Base-by-base conservation (phyloP, 805 yeast genomes). In the Barnettozyma sucrosica region DNA sequence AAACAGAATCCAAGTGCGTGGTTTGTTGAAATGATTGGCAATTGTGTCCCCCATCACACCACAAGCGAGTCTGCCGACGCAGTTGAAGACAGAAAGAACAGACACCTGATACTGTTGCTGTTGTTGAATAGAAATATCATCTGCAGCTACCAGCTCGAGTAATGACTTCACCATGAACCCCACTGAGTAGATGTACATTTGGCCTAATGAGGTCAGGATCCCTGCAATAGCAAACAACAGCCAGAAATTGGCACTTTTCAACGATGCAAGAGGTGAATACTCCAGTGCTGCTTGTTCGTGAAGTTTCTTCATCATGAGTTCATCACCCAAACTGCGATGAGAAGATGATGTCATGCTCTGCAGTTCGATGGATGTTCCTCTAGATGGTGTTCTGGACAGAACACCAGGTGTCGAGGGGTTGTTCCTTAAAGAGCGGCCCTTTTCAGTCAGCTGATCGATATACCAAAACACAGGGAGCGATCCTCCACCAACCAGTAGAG, bases 21-120 rank as follows among this genome's bases (percentile, higher is more conserved):
- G 71, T 45, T 69, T 66, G 26, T 70, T 62, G 49, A 69, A 68
- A 18, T 68, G 65, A 53, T 70, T 75, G 9, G 75, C 66, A 26
- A 83, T 63, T n/a, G 74, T 58, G 59, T 85, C 95, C 4, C 89
- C 85, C 37, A 75, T 48, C 1, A 79, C 59, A 0, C 95, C 95
- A 34, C 86, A 75, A 2, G 72, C 46, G 6, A 86, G 63, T 46
- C 95, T 68, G 2, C 92, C 95, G 0, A 66, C 54, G 56, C 85
- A 85, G 54, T 85, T 83, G 25, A 82, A 74, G 14, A 83, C 57
- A 2, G 92, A 85, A 5, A 86, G 64, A n/a, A 83, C 58, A 2
- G 87, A 81, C 13, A 86, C 95, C 62, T 86, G 93, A 28, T 73
- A 65, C 46, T 84, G 83, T 61, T 86, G 95, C 48, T 78, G 72